Evolutionary conservation across 495 filamentous ascomycete species (phyloP).

Genomic region (Penicillium malachiteum): DNA sequence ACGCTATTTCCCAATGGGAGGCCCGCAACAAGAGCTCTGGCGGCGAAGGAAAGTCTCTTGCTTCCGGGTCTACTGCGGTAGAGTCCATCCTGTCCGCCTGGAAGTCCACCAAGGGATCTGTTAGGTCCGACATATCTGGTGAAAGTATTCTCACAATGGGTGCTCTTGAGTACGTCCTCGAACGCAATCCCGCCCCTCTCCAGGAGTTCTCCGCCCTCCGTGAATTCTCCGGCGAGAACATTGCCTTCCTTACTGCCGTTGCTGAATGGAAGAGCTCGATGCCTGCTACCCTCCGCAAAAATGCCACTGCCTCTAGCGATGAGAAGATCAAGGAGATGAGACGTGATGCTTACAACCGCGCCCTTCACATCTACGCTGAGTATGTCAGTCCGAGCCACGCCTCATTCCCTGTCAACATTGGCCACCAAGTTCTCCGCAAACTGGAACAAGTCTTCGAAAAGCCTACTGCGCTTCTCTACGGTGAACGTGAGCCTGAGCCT

Average conservation of each 20-base stretch:
- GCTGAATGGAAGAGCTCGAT: conserved; percentile 51
- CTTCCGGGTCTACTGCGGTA: conserved; percentile 30
- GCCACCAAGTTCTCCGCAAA: conserved; percentile 41
- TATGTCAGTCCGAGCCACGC: conserved; percentile 56
- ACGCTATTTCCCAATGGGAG: conserved; percentile 37
- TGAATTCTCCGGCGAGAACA: conserved; percentile 69
- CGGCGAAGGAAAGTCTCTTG: conserved; percentile 29
- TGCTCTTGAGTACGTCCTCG: conserved; percentile 58
- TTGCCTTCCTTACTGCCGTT: conserved; percentile 61
- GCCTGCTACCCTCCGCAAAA: conserved; percentile 14
- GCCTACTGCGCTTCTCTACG: conserved; percentile 35
- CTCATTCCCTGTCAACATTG: conserved; percentile 65
- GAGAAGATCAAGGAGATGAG: conserved; percentile 27
- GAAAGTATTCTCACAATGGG: conserved; percentile 55
- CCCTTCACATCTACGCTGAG: conserved; percentile 56
- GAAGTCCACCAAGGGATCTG: conserved; percentile 32
- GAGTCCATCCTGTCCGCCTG: conserved; percentile 35
- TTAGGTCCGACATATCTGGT: conserved; percentile 22
- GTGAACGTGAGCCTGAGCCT: conserved; percentile 29
- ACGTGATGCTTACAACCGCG: conserved; percentile 48
- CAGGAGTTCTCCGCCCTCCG: conserved; percentile 59
- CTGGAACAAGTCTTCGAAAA: conserved; percentile 52
- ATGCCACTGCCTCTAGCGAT: conserved; percentile 13
- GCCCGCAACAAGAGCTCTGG: conserved; percentile 23
- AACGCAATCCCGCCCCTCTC: conserved; percentile 53